Evolutionary conservation across 108 stramenopile species (phyloP).

Genomic region (Nannochloropsis oceanica): DNA sequence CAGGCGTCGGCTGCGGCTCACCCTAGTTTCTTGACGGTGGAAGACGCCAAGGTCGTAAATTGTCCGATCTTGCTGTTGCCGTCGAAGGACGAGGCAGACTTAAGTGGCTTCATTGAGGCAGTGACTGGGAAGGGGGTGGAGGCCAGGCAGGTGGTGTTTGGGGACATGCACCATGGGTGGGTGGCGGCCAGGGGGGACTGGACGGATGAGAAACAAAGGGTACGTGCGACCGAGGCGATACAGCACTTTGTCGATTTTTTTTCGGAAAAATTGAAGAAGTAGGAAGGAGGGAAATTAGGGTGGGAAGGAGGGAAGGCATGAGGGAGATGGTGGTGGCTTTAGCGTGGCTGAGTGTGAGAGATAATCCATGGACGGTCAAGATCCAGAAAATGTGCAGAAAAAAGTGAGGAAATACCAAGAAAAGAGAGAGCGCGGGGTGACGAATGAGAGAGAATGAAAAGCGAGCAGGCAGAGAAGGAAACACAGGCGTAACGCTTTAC

Average conservation of each 20-base stretch:
- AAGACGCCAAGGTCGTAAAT: slow-evolving; percentile 9
- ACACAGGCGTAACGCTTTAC: too few relatives aligned
- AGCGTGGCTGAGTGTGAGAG: too few relatives aligned
- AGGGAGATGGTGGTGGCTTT: too few relatives aligned
- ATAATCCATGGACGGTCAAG: too few relatives aligned
- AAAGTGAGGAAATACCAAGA: too few relatives aligned
- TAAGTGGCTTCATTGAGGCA: slow-evolving; percentile 1
- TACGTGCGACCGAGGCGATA: neutral
- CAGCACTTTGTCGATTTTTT: neutral
- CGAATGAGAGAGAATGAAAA: too few relatives aligned
- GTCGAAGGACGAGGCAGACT: slow-evolving; percentile 16
- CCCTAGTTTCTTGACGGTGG: slow-evolving; percentile 2
- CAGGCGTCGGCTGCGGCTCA: slow-evolving; percentile 2
- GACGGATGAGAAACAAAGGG: neutral
- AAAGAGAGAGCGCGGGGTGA: too few relatives aligned
- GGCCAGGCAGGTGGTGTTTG: slow-evolving; percentile 15
- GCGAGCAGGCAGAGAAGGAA: too few relatives aligned
- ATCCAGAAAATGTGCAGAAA: too few relatives aligned
- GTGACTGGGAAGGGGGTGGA: slow-evolving; percentile 9
- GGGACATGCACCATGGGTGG: slow-evolving; percentile 34
- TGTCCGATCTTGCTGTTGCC: slow-evolving; percentile 25
- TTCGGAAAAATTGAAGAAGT: neutral
- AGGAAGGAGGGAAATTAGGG: neutral
- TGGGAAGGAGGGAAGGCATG: too few relatives aligned
- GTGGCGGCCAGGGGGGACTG: slow-evolving; percentile 13